Percentiles rank a stretch among this genome's conserved stretches.
These are phyloP conservation scores for Hymenoscyphus occultus DNA, from an alignment of 2,329 filamentous ascomycete genomes.

Conservation along the genomic window DNA sequence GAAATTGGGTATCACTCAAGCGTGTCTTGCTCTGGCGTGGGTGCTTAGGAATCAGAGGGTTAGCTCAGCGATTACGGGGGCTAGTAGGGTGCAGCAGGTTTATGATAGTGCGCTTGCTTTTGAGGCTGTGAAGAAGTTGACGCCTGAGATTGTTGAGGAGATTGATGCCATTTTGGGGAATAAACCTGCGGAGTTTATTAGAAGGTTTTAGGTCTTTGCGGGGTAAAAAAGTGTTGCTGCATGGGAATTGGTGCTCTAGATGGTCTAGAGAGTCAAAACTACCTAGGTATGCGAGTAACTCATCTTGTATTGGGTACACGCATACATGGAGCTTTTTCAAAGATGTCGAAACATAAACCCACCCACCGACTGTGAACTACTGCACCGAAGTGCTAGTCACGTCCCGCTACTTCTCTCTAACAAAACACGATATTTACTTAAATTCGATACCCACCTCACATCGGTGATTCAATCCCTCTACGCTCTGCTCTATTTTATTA, in stretches of 20 bases:
- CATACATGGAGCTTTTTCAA: too few relatives aligned
- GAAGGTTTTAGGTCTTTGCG: constrained; percentile 16
- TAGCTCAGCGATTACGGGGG: constrained; percentile 59
- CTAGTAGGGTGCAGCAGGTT: constrained; percentile 56
- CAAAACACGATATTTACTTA: too few relatives aligned
- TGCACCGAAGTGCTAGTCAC: too few relatives aligned
- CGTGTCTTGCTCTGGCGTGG: constrained; percentile 57
- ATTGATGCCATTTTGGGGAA: constrained; percentile 59
- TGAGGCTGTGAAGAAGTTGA: constrained; percentile 52
- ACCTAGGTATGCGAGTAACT: neutral
- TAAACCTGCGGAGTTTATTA: constrained; percentile 46
- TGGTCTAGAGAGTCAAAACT: neutral
- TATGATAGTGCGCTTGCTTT: constrained; percentile 58
- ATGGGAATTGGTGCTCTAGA: neutral
- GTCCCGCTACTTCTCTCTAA: too few relatives aligned
- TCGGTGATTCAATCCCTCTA: too few relatives aligned
- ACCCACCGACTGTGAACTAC: too few relatives aligned
- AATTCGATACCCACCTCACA: too few relatives aligned
- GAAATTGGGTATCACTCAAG: constrained; percentile 54
- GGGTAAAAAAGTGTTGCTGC: neutral
- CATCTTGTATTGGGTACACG: too few relatives aligned
- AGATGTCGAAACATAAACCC: too few relatives aligned
- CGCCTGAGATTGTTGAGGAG: constrained; percentile 55
- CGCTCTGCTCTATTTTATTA: too few relatives aligned
- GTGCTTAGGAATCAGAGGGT: constrained; percentile 60